phyloP scores from a whole-genome alignment of 148 eudicot genomes.

The Amaranthus palmeri region DNA sequence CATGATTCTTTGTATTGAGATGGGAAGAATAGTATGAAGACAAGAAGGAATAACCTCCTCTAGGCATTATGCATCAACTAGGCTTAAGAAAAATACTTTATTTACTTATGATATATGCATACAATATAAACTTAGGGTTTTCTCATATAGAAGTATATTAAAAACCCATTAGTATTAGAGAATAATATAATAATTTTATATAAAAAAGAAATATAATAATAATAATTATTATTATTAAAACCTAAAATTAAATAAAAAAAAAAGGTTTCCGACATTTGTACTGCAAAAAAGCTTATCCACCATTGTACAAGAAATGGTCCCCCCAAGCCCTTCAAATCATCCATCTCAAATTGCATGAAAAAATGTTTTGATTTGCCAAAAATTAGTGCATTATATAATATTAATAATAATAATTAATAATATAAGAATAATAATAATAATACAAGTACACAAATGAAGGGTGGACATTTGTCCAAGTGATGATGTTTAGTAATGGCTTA shows the following conservation, averaged over 20 bases:
- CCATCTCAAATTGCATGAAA: conserved; percentile 19
- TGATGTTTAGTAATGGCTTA: conserved; percentile 17
- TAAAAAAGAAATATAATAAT: too few species aligned
- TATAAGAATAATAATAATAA: conserved; percentile 3
- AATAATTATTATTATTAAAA: conserved; percentile 8
- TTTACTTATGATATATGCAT: background rate
- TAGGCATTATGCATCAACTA: conserved; percentile 24
- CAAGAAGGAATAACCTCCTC: conserved; percentile 14
- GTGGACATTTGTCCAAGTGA: conserved; percentile 26
- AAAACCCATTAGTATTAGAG: too few species aligned
- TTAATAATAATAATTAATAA: background rate
- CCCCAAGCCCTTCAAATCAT: conserved; percentile 18
- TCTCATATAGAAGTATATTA: background rate
- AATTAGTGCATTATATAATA: conserved; percentile 2
- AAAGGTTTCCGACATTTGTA: conserved; percentile 41
- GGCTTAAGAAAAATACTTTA: conserved; percentile 2
- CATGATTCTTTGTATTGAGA: conserved; percentile 1
- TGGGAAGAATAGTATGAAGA: background rate
- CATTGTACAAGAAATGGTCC: conserved; percentile 23
- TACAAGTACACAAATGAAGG: conserved; percentile 18
- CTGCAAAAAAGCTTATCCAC: conserved; percentile 33
- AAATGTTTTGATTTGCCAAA: conserved; percentile 5
- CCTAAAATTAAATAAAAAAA: conserved; percentile 9
- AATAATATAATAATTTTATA: too few species aligned
- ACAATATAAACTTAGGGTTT: conserved; percentile 17